Evolutionary conservation across 192 early-diverging fungal species (phyloP).

Genomic region (Gonapodya sp.): DNA sequence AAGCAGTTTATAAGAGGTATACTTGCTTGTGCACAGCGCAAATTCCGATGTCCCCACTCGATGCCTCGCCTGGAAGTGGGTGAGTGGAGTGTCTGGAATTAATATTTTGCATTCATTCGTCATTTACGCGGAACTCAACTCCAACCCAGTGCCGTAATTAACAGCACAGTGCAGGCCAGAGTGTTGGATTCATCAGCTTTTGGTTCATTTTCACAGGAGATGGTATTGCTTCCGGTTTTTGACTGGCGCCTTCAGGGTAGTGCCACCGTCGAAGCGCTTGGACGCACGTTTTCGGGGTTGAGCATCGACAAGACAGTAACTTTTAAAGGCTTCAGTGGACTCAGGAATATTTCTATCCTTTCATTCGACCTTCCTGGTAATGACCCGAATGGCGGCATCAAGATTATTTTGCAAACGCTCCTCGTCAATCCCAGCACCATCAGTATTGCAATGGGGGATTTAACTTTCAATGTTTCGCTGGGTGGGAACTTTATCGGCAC

Average conservation of each 20-base stretch:
- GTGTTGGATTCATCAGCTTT: not conserved
- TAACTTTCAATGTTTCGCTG: constrained; percentile 17
- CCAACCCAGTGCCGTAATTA: not conserved
- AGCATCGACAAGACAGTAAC: constrained; percentile 37
- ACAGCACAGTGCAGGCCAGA: not conserved
- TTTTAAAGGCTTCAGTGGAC: constrained; percentile 26
- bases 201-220: not conserved
- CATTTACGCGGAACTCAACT: not conserved
- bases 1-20: too few species aligned
- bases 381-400: constrained; percentile 27
- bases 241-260: not conserved
- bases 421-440: constrained; percentile 25
- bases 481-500: constrained; percentile 10
- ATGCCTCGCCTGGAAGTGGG: not conserved
- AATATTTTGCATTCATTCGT: not conserved
- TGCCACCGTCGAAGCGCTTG: constrained; percentile 35
- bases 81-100: not conserved
- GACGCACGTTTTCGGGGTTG: constrained; percentile 34
- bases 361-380: constrained; percentile 41
- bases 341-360: constrained; percentile 28
- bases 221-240: not conserved
- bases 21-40: too few species aligned
- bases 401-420: constrained; percentile 18
- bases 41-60: not conserved
- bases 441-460: constrained; percentile 22